Conservation (phyloP, 2,329 filamentous ascomycete species). For the Clonostachys rhizophaga region DNA sequence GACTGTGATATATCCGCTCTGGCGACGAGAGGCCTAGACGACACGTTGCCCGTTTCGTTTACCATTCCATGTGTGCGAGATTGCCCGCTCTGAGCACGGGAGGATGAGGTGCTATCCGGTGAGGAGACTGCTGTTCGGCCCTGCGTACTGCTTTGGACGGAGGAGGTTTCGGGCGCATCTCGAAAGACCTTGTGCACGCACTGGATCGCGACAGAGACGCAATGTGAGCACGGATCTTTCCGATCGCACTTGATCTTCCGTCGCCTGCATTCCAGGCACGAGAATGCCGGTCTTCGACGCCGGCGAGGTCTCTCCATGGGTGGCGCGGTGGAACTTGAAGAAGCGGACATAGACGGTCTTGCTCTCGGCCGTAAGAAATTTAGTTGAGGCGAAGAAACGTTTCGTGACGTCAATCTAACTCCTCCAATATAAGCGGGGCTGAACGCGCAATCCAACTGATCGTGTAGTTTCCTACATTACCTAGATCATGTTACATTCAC, state of each 20-base stretch:
- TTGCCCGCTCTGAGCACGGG: neutral
- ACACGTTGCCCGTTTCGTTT: too few species aligned
- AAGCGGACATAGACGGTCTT: too few species aligned
- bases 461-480: too few species aligned
- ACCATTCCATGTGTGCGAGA: neutral
- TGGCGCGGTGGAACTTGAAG: neutral
- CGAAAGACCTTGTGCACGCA: conserved; percentile 19
- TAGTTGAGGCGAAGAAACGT: too few species aligned
- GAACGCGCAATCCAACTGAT: too few species aligned
- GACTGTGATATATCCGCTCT: too few species aligned
- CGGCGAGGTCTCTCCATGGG: conserved; percentile 1
- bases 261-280: conserved; percentile 35
- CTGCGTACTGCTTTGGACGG: neutral
- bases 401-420: too few species aligned
- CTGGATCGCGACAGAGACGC: conserved; percentile 17
- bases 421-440: too few species aligned
- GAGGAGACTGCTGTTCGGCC: neutral
- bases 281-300: conserved; percentile 10
- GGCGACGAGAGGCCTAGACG: too few species aligned
- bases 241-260: conserved; percentile 40
- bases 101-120: neutral
- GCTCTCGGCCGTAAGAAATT: too few species aligned
- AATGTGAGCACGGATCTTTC: conserved; percentile 30
- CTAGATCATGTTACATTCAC: too few species aligned
- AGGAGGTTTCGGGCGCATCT: neutral